A percentile compares a stretch with the other conserved stretches of the same genome.
Evolutionary conservation across 2,329 filamentous ascomycete species (phyloP).

Genomic region (Intubia oerlemansii): DNA sequence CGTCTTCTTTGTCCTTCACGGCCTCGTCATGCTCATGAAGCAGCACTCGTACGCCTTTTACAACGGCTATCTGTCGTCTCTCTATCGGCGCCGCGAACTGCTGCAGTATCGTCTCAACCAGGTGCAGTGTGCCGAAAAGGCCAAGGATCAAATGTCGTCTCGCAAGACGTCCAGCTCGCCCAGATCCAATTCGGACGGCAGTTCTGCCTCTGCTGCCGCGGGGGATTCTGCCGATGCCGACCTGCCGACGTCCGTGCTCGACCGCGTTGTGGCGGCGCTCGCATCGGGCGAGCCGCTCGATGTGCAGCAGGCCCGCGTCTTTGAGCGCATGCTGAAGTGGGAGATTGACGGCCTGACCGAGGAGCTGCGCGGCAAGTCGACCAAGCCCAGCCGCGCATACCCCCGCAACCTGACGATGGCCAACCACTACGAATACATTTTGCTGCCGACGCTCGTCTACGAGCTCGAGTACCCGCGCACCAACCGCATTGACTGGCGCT

Average conservation of each 20-base stretch:
- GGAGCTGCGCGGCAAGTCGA: slow-evolving; percentile 43
- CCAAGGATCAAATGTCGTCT: too few relatives aligned
- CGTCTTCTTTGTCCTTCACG: slow-evolving; percentile 56
- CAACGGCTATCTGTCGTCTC: slow-evolving; percentile 48
- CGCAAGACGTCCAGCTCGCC: too few relatives aligned
- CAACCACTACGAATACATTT: slow-evolving; percentile 53
- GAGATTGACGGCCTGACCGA: slow-evolving; percentile 43
- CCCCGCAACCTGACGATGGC: slow-evolving; percentile 44
- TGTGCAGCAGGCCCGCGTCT: slow-evolving; percentile 37
- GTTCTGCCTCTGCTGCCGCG: too few relatives aligned
- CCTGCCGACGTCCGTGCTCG: slow-evolving; percentile 17
- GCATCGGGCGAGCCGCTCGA: slow-evolving; percentile 38
- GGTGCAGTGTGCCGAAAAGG: slow-evolving; percentile 5
- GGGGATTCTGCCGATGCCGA: neutral
- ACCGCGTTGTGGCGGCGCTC: slow-evolving; percentile 38
- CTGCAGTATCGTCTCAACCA: slow-evolving; percentile 21
- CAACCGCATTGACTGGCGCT: slow-evolving; percentile 49
- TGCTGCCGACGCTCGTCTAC: slow-evolving; percentile 57
- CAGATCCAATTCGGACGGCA: too few relatives aligned
- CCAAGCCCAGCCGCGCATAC: slow-evolving; percentile 28
- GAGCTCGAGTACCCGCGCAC: slow-evolving; percentile 56
- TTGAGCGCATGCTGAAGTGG: slow-evolving; percentile 41
- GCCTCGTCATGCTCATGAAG: slow-evolving; percentile 63
- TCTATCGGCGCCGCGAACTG: slow-evolving; percentile 27
- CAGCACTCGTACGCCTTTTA: slow-evolving; percentile 65